Percentiles rank a stretch among this genome's conserved stretches.
Evolutionary conservation across 2,329 filamentous ascomycete genomes (phyloP).

Genomic region (Aureobasidium mangrovei): DNA sequence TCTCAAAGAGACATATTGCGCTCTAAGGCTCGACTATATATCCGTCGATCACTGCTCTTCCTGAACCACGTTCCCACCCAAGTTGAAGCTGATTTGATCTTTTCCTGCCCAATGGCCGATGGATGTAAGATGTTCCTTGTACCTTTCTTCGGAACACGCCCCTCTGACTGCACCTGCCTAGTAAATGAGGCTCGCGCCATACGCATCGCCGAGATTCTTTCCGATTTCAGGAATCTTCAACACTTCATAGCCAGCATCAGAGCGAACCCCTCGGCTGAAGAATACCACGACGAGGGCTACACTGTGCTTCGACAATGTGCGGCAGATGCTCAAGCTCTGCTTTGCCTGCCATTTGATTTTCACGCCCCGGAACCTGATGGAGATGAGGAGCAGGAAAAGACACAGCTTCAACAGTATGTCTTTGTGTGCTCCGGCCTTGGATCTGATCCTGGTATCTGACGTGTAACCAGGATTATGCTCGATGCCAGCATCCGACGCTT

Average conservation of each 20-base stretch:
- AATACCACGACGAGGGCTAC: slow-evolving; percentile 52
- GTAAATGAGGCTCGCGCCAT: slow-evolving; percentile 57
- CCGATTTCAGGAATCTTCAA: slow-evolving; percentile 54
- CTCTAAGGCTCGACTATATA: slow-evolving; percentile 9
- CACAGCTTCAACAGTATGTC: slow-evolving; percentile 47
- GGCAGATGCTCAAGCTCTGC: slow-evolving; percentile 45
- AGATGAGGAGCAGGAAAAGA: slow-evolving; percentile 46
- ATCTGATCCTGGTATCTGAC: slow-evolving; percentile 2
- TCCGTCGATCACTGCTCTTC: slow-evolving; percentile 11
- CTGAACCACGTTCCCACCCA: not conserved
- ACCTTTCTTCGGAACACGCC: slow-evolving; percentile 1
- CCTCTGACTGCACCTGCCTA: slow-evolving; percentile 24
- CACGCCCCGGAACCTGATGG: slow-evolving; percentile 33
- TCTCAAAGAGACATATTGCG: not conserved
- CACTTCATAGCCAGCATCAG: slow-evolving; percentile 49
- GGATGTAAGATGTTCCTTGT: slow-evolving; percentile 39
- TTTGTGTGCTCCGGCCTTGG: not conserved
- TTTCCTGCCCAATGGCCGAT: slow-evolving; percentile 41
- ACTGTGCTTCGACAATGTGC: slow-evolving; percentile 48
- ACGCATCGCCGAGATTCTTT: slow-evolving; percentile 54
- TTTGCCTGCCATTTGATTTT: slow-evolving; percentile 45
- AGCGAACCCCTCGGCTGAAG: slow-evolving; percentile 42
- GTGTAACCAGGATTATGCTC: slow-evolving; percentile 44
- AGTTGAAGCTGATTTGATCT: not conserved
- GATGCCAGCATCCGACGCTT: slow-evolving; percentile 53